These are phyloP conservation scores for Podaxis pistillaris DNA, from an alignment of 768 basidiomycete species.

Conservation along the genomic window DNA sequence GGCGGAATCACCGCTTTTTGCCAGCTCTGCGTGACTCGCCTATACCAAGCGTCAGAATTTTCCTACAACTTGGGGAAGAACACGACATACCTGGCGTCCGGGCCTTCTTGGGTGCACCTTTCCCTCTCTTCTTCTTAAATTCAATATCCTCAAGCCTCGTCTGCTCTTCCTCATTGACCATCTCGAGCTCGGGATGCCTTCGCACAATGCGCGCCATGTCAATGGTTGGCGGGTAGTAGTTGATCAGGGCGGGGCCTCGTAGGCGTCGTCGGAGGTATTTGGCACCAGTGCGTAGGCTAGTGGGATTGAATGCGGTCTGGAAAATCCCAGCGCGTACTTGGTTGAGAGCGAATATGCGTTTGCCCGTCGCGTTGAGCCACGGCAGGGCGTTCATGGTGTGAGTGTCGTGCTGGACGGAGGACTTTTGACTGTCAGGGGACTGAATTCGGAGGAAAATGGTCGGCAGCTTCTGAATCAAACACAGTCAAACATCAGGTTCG, in stretches of 20 bases:
- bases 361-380: conserved; percentile 10
- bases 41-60: conserved; percentile 1
- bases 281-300: conserved; percentile 77
- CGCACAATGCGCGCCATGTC: conserved; percentile 51
- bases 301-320: conserved; percentile 87
- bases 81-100: conserved; percentile 54
- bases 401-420: conserved; percentile 19
- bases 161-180: conserved; percentile 66
- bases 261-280: conserved; percentile 86
- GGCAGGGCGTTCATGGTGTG: conserved; percentile 14
- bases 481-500: background rate
- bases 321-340: conserved; percentile 74
- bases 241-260: conserved; percentile 81
- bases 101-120: conserved; percentile 81
- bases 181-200: conserved; percentile 52
- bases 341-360: conserved; percentile 56
- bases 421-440: background rate
- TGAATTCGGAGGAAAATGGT: background rate
- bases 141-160: conserved; percentile 68
- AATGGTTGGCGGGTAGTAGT: conserved; percentile 74
- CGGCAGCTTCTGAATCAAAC: background rate
- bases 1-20: conserved; percentile 4
- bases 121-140: conserved; percentile 70
- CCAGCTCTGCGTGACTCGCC: conserved; percentile 8
- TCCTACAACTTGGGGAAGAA: background rate